A percentile compares a stretch with the other conserved stretches of the same genome.
Conservation (phyloP, 1,139 yeast genomes). For the Taiozyma onychis region DNA sequence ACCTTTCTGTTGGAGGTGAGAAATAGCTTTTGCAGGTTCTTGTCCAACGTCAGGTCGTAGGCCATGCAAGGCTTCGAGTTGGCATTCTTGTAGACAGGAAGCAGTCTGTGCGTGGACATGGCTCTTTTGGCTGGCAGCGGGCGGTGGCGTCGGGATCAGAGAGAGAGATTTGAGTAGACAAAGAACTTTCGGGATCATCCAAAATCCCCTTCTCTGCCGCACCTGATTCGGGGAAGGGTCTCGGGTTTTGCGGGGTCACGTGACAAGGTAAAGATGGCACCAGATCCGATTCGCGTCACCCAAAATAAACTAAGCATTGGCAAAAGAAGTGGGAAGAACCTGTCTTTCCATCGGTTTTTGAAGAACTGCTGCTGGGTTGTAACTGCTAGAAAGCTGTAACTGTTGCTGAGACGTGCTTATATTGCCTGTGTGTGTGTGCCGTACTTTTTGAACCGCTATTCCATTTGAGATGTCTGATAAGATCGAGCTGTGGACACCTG, state of each 20-base stretch:
- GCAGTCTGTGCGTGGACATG: slow-evolving; percentile 4
- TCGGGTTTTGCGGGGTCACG: too few species aligned
- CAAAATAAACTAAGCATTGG: neutral
- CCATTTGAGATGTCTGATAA: neutral
- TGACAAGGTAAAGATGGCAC: neutral
- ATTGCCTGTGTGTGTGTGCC: too few species aligned
- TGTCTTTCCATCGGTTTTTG: too few species aligned
- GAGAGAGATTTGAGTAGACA: neutral
- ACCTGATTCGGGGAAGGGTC: neutral
- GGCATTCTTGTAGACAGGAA: slow-evolving; percentile 8
- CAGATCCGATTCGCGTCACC: neutral
- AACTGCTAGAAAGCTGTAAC: too few species aligned
- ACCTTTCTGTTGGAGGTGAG: slow-evolving; percentile 2
- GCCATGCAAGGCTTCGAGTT: slow-evolving; percentile 4
- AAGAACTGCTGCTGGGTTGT: too few species aligned
- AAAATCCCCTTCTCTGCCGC: neutral
- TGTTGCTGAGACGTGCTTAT: neutral
- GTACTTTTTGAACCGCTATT: too few species aligned
- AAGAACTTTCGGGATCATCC: neutral
- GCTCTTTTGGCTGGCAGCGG: neutral
- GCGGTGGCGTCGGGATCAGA: neutral
- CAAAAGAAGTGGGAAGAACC: too few species aligned
- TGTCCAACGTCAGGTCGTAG: slow-evolving; percentile 3
- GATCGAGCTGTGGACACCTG: neutral
- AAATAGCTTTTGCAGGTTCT: neutral